Base-by-base conservation (phyloP, 2,329 filamentous ascomycete species). In the Spiromastix sp. region DNA sequence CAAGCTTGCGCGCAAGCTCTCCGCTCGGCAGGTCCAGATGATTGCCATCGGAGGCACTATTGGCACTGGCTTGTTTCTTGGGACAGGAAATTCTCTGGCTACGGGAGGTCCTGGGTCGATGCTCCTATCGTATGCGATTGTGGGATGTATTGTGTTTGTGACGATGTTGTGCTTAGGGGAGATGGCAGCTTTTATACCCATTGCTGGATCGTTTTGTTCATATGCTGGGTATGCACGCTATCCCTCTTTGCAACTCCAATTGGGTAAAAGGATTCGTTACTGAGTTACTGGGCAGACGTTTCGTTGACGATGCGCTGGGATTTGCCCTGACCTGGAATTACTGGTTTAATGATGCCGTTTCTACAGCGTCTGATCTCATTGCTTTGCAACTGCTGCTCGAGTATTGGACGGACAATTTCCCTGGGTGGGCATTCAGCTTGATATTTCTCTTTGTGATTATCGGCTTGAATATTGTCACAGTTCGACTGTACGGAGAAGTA, bases 341-440 rank as follows among this genome's bases (percentile, higher is more conserved):
- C 42, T 80, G 74, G 74, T 77, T 79, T 47, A 79, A 80, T 49
- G 74, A 79, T 54, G 75, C 74, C 2, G 68, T 74, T 1, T 68
- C 66, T 0, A 73, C 68, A 2, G 76, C 75, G 0, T 63, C 73
- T 0, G 76, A 81, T 55, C 56, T 80, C 17, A 71, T 79, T 13
- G 67, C 72, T 0, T 51, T 74, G 21, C 71, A 75, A 48, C 55
- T 80, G 2, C 48, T 80, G 2, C 54, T 79, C 34, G 55, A 74
- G 31, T 79, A 75, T 49, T 80, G 76, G 75, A 71, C 67, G 22
- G 66, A 72, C 29, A 66, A 68, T 40, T 74, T 81, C 34, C 76
- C 77, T 0, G 74, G 74, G 2, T 79, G 74, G 67, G 77, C 69
- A 0, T 59, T 79, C 29, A 76, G 72, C 45, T 48, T 79, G 34